These are phyloP conservation scores for Amanita polypyramis DNA, from an alignment of 768 basidiomycete species.

Conservation along the genomic window DNA sequence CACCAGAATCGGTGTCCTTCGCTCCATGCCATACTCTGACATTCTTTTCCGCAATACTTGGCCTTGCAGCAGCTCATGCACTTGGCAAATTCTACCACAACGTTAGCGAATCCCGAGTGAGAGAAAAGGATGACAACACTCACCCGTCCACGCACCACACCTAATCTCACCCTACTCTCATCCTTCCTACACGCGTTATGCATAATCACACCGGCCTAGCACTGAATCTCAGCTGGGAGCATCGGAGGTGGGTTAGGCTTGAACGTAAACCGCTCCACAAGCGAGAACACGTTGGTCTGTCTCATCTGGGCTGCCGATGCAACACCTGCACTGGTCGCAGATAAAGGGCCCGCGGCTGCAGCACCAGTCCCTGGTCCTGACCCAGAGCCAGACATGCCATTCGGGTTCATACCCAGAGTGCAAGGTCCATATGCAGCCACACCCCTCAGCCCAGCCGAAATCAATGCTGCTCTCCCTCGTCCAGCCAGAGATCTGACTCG, in stretches of 20 bases:
- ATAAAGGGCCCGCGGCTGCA: conserved; percentile 9
- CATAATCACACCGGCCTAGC: conserved; percentile 99
- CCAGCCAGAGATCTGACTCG: conserved; percentile 24
- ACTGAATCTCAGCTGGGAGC: conserved; percentile 86
- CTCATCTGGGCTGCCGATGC: conserved; percentile 20
- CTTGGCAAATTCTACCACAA: conserved; percentile 87
- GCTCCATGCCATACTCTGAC: conserved; percentile 93
- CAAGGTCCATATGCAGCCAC: neutral
- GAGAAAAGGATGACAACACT: conserved; percentile 16
- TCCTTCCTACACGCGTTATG: conserved; percentile 98
- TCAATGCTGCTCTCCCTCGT: conserved; percentile 27
- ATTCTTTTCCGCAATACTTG: conserved; percentile 97
- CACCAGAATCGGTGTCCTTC: conserved; percentile 97
- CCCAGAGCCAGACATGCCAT: too few species aligned
- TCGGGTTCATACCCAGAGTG: too few species aligned
- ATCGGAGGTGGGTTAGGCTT: conserved; percentile 70
- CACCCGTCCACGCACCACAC: conserved; percentile 95
- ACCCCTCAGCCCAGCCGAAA: neutral
- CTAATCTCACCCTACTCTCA: conserved; percentile 85
- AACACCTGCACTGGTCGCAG: neutral
- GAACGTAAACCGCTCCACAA: conserved; percentile 95
- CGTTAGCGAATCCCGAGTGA: neutral
- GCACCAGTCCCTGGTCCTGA: neutral
- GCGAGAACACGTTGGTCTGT: conserved; percentile 88
- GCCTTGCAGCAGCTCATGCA: conserved; percentile 93